Conservation (phyloP, 2,329 filamentous ascomycete genomes). For the Pestalotiopsis sp. region DNA sequence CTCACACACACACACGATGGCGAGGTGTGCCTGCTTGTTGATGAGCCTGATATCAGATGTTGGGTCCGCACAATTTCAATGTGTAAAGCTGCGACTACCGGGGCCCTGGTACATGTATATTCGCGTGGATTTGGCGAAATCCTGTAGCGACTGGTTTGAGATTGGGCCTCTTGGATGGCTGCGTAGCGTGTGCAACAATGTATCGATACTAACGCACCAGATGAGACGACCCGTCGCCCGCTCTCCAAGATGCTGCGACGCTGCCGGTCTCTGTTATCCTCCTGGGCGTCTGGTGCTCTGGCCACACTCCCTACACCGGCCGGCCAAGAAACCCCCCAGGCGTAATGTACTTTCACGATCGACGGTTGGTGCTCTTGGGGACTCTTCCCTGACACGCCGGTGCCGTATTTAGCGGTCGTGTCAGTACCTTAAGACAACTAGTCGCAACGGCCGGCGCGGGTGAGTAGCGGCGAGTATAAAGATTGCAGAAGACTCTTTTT, state of each 20-base stretch:
- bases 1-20: neutral
- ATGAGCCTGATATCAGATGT: neutral
- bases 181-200: constrained; percentile 9
- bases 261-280: neutral
- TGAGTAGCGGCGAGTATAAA: constrained; percentile 6
- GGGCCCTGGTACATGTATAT: neutral
- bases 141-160: constrained; percentile 1
- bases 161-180: constrained; percentile 1
- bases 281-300: neutral
- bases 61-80: neutral
- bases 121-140: neutral
- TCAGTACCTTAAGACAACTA: constrained; percentile 1
- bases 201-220: neutral
- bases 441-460: constrained; percentile 8
- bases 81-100: neutral
- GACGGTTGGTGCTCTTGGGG: neutral
- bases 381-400: constrained; percentile 13
- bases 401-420: constrained; percentile 11
- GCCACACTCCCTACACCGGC: constrained; percentile 6
- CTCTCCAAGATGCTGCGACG: neutral
- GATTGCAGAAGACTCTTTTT: neutral
- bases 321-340: neutral
- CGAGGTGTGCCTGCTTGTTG: neutral
- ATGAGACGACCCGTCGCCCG: neutral
- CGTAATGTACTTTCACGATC: neutral